A percentile compares a stretch with the other conserved stretches of the same genome.
Conservation (phyloP, 345 rosid genomes). For the Eucalyptus decipiens region DNA sequence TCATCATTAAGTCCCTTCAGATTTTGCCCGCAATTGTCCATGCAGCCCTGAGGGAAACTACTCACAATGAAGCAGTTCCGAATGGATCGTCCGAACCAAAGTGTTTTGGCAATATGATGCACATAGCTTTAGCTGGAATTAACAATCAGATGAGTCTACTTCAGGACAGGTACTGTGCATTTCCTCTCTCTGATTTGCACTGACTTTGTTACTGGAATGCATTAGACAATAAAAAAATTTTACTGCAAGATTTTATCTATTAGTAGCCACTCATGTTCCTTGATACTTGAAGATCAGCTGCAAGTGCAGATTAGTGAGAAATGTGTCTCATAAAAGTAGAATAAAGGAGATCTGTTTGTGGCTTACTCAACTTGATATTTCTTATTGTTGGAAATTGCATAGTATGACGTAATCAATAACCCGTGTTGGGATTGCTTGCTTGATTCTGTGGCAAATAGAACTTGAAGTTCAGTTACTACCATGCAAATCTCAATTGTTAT, state of each 20-base stretch:
- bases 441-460: neutral
- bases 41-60: slow-evolving; percentile 76
- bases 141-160: slow-evolving; percentile 98
- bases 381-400: neutral
- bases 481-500: neutral
- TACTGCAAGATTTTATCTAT: neutral
- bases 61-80: slow-evolving; percentile 34
- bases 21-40: slow-evolving; percentile 57
- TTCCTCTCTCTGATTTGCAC: neutral
- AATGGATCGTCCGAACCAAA: slow-evolving; percentile 26
- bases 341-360: neutral
- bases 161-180: slow-evolving; percentile 74
- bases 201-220: neutral
- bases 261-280: neutral
- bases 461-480: neutral
- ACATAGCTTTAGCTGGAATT: slow-evolving; percentile 87
- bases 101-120: slow-evolving; percentile 89
- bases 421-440: neutral
- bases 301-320: neutral
- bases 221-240: neutral
- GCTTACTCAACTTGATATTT: neutral
- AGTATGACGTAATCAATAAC: neutral
- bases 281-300: neutral
- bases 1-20: slow-evolving; percentile 89
- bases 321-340: neutral